Percentiles rank a stretch among this genome's conserved stretches.
Evolutionary conservation across 2,329 filamentous ascomycete genomes (phyloP).

Genomic region (Paecilomyces sp.): DNA sequence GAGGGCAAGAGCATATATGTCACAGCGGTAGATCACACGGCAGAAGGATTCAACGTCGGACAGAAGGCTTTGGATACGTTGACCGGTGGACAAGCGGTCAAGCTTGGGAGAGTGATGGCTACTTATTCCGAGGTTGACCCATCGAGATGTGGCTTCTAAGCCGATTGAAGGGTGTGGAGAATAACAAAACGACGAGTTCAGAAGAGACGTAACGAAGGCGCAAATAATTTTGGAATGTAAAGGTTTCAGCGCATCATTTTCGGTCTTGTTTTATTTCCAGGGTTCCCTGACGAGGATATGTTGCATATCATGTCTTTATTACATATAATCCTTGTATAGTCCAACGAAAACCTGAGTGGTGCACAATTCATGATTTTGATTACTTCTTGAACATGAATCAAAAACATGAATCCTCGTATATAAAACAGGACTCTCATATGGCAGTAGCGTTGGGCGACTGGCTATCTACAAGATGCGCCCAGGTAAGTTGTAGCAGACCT

Average conservation of each 20-base stretch:
- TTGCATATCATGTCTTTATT: background rate
- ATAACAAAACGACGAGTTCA: background rate
- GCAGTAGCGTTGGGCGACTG: background rate
- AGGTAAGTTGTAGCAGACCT: no score
- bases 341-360: background rate
- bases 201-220: background rate
- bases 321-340: background rate
- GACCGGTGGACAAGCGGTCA: constrained; percentile 39
- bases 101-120: constrained; percentile 35
- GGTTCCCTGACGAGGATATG: background rate
- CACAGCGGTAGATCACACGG: constrained; percentile 41
- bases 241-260: background rate
- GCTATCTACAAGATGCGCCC: background rate
- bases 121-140: constrained; percentile 18
- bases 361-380: no score
- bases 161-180: background rate
- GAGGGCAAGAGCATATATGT: constrained; percentile 40
- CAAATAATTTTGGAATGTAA: background rate
- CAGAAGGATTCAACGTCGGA: constrained; percentile 44
- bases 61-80: constrained; percentile 42
- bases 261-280: no score
- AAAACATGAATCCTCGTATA: background rate
- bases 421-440: background rate
- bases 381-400: no score
- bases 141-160: constrained; percentile 4